Evolutionary conservation across 192 early-diverging fungal species (phyloP).

Genomic region (Mortierella claussenii): DNA sequence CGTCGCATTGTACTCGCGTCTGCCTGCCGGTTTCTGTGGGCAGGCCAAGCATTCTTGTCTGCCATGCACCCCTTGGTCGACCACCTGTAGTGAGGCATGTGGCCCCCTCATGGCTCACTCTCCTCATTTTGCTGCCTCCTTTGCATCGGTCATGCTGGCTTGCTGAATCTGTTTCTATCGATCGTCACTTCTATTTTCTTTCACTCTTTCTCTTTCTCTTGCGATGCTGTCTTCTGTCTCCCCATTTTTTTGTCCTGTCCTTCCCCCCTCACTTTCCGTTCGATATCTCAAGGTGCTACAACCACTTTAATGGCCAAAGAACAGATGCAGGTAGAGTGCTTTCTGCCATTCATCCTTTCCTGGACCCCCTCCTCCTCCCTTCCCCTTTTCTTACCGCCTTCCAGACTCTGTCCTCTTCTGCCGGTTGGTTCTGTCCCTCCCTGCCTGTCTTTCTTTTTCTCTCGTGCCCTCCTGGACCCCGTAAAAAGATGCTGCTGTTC

Average conservation of each 20-base stretch:
- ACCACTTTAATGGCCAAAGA: background rate
- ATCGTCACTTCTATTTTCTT: background rate
- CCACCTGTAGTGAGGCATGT: too few species aligned
- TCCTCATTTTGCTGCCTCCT: background rate
- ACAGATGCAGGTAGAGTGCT: background rate
- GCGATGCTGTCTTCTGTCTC: background rate
- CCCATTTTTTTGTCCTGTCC: background rate
- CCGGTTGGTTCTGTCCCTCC: background rate
- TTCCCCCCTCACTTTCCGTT: background rate
- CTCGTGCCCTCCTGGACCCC: too few species aligned
- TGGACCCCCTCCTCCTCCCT: background rate
- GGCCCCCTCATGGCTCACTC: too few species aligned
- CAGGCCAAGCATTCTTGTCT: too few species aligned
- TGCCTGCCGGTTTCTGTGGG: too few species aligned
- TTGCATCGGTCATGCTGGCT: background rate
- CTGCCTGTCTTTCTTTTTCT: background rate
- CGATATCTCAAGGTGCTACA: background rate
- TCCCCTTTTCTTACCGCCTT: background rate
- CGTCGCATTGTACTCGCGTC: too few species aligned
- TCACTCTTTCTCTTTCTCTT: background rate
- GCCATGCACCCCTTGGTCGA: too few species aligned
- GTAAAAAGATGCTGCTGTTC: too few species aligned
- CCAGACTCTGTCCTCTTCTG: background rate
- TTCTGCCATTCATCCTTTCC: background rate
- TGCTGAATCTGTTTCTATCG: background rate